Evolutionary conservation across 495 filamentous ascomycete species (phyloP).

Genomic region (Lasiosphaeriaceae sp.): DNA sequence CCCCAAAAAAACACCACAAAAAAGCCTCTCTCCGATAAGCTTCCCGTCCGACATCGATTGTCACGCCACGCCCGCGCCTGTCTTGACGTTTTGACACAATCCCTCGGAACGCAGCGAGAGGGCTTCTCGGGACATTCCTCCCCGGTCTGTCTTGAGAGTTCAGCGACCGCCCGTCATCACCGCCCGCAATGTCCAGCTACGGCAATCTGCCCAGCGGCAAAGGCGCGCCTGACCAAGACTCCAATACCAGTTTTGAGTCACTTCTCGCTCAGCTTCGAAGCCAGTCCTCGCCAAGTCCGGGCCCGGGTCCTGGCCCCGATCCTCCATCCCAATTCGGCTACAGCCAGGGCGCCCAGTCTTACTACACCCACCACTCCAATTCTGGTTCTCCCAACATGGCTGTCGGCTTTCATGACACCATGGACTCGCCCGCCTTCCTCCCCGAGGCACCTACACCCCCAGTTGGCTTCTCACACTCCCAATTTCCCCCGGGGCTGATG

Average conservation of each 20-base stretch:
- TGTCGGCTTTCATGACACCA: slow-evolving; percentile 17
- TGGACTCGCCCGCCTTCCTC: slow-evolving; percentile 40
- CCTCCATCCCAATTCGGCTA: slow-evolving; percentile 29
- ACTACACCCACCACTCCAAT: slow-evolving; percentile 33
- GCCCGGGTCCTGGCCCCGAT: slow-evolving; percentile 9
- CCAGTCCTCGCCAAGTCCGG: slow-evolving; percentile 29
- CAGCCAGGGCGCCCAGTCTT: slow-evolving; percentile 34
- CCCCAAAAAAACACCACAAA: too few species aligned
- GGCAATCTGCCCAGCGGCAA: slow-evolving; percentile 33
- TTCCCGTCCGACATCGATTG: neutral
- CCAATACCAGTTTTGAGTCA: slow-evolving; percentile 25
- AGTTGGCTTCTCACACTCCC: slow-evolving; percentile 34
- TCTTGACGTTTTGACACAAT: neutral
- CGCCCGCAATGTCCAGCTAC: slow-evolving; percentile 40
- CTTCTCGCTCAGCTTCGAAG: slow-evolving; percentile 35
- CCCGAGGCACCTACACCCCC: slow-evolving; percentile 48
- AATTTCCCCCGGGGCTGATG: slow-evolving; percentile 37
- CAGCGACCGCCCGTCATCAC: neutral
- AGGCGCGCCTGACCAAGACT: slow-evolving; percentile 22
- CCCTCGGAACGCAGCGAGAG: neutral
- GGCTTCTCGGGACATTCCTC: slow-evolving; percentile 4
- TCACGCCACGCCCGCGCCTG: too few species aligned
- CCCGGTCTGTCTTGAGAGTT: neutral
- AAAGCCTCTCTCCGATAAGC: too few species aligned
- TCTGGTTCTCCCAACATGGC: slow-evolving; percentile 28